Evolutionary conservation across 176 grass and related monocot species (phyloP), one percentile per base, ranked within the genome.

Genomic region (Melocanna baccifera): DNA sequence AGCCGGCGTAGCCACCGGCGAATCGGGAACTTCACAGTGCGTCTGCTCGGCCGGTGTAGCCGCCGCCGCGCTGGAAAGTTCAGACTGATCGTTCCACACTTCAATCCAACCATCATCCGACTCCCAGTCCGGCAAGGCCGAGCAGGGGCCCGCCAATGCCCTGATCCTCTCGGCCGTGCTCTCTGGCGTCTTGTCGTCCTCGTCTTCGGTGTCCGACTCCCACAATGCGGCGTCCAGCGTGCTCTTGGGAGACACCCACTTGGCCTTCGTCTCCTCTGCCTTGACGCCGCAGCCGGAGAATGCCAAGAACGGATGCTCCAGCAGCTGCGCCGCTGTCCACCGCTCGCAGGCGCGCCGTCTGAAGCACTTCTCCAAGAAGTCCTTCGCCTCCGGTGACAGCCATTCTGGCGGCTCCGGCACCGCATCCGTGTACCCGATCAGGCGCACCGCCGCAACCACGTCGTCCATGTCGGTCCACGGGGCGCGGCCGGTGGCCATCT

Each of bases 171-270:
- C 73, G n/a, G 84, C 58, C 25, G 68, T 22, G 74, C 51, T 78
- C 62, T 85, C 92, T 0, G 65, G 30, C 45, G 12, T 16, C 13
- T 76, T 73, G 0, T 75, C 75, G 12, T 62, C 87, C 12, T 89
- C 80, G 4, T 87, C 80, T 12, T 89, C 88, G 36, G 73, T 84
- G 66, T 90, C 58, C 0, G 69, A 88, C 20, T 95, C 93, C 93
- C 93, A 95, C 18, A 84, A 83, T 76, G 82, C 83, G 63, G 88
- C 82, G 51, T 92, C 90, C 63, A 95, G 62, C 46, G 86, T 91
- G 90, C 93, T 95, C 88, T 95, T 95, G 73, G 93, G 93, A 28
- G 93, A 95, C 12, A 95, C 85, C 93, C 93, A 87, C 63, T 90
- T 92, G 9, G 80, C 83, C 71, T 89, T 86, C 1, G 65, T 80